Evolutionary conservation across 169 alveolate species (phyloP).

Genomic region (Plasmodium yoelii): DNA sequence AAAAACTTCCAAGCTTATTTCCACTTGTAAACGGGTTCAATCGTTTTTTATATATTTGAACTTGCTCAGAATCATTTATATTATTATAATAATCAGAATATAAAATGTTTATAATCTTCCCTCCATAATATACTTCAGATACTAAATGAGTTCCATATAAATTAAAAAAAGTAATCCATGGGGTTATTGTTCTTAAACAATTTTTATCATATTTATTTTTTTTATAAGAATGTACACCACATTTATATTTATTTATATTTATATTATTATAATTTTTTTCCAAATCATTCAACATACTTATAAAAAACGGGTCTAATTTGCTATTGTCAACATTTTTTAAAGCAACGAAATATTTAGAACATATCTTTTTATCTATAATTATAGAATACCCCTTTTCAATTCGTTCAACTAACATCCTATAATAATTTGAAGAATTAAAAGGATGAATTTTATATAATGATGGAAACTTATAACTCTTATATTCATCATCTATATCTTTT

Average conservation of each 20-base stretch:
- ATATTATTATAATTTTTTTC: slow-evolving; percentile 80
- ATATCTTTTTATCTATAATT: slow-evolving; percentile 83
- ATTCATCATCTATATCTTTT: slow-evolving; percentile 44
- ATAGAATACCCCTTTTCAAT: slow-evolving; percentile 77
- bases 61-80: slow-evolving; percentile 1
- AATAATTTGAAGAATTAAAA: slow-evolving; percentile 80
- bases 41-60: slow-evolving; percentile 30
- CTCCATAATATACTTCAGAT: slow-evolving; percentile 87
- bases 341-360: slow-evolving; percentile 87
- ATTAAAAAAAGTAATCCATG: slow-evolving; percentile 88
- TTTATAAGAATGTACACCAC: slow-evolving; percentile 81
- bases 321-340: slow-evolving; percentile 51
- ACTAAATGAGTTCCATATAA: slow-evolving; percentile 89
- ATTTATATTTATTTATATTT: slow-evolving; percentile 56
- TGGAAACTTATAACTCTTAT: slow-evolving; percentile 24
- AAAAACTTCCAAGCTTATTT: neutral
- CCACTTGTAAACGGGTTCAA: slow-evolving; percentile 28
- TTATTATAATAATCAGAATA: slow-evolving; percentile 74
- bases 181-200: slow-evolving; percentile 80
- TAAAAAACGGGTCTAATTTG: slow-evolving; percentile 78
- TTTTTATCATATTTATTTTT: slow-evolving; percentile 76
- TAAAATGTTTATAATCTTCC: slow-evolving; percentile 86
- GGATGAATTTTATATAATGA: slow-evolving; percentile 54
- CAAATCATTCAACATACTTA: slow-evolving; percentile 77
- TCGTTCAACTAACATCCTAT: slow-evolving; percentile 81